These are phyloP conservation scores for Lippia alba DNA, from an alignment of 305 asterid species.

Conservation along the genomic window DNA sequence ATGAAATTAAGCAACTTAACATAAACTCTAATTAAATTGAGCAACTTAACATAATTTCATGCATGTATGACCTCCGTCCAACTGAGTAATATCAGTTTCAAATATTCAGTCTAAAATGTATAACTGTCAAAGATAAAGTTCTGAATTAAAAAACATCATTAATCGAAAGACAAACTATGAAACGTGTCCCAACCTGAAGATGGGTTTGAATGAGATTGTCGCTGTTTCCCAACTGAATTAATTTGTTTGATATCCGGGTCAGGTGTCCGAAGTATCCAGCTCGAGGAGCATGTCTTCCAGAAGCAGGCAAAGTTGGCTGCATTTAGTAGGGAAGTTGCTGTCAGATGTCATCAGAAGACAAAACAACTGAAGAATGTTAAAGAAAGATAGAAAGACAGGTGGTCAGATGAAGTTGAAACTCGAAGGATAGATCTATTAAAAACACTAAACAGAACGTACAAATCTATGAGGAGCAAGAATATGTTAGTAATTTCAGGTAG, in stretches of 20 bases:
- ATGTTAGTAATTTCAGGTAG: constrained; percentile 8
- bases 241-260: constrained; percentile 84
- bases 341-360: constrained; percentile 27
- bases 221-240: constrained; percentile 69
- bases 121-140: constrained; percentile 10
- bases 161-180: constrained; percentile 20
- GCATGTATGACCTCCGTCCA: constrained; percentile 1
- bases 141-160: constrained; percentile 15
- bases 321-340: constrained; percentile 34
- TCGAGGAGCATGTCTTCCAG: constrained; percentile 70
- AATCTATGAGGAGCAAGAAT: constrained; percentile 1
- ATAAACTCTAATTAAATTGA: constrained; percentile 18
- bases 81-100: constrained; percentile 18
- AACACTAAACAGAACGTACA: constrained; percentile 24
- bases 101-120: constrained; percentile 16
- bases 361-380: constrained; percentile 18
- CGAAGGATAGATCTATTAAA: neutral
- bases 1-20: constrained; percentile 5
- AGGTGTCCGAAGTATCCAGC: constrained; percentile 91
- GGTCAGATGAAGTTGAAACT: neutral
- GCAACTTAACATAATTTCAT: neutral
- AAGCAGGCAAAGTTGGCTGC: constrained; percentile 76
- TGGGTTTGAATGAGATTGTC: constrained; percentile 58
- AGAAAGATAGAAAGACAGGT: neutral
- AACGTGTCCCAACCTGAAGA: constrained; percentile 62